Conservation (phyloP, 805 yeast species). For the Yarrowia hollandica region DNA sequence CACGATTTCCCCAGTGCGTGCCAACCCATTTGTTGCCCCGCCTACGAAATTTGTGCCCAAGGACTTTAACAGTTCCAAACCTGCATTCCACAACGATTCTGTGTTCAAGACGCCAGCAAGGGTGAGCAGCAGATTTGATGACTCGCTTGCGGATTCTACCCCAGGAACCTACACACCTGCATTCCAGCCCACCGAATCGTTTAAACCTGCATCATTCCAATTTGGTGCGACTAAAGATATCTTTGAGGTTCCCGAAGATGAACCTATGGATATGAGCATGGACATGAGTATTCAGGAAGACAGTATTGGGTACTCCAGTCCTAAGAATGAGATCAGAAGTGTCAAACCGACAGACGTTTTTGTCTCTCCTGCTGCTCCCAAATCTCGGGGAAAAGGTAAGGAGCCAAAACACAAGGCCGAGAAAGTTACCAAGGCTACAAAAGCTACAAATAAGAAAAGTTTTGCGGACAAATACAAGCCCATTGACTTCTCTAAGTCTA, state of each 20-base stretch:
- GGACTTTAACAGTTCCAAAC: background rate
- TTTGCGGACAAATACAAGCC: background rate
- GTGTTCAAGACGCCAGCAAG: slow-evolving; percentile 3
- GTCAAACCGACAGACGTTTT: background rate
- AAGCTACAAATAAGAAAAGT: background rate
- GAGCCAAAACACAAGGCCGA: background rate
- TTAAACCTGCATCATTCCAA: background rate
- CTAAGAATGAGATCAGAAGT: background rate
- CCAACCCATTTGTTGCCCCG: slow-evolving; percentile 9
- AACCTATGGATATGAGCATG: background rate
- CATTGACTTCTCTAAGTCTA: background rate
- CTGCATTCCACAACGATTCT: background rate
- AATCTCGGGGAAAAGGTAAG: background rate
- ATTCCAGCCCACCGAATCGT: background rate
- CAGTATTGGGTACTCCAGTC: background rate
- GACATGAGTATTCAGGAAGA: background rate
- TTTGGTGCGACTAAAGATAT: slow-evolving; percentile 6
- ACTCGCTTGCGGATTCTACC: background rate
- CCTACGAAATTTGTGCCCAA: background rate
- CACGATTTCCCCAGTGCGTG: background rate
- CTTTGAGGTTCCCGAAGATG: slow-evolving; percentile 8
- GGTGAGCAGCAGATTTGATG: background rate
- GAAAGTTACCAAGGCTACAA: background rate
- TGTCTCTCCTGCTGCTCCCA: background rate
- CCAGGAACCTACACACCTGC: background rate